Conservation (phyloP, 768 basidiomycete genomes). For the Boletus sensibilis region DNA sequence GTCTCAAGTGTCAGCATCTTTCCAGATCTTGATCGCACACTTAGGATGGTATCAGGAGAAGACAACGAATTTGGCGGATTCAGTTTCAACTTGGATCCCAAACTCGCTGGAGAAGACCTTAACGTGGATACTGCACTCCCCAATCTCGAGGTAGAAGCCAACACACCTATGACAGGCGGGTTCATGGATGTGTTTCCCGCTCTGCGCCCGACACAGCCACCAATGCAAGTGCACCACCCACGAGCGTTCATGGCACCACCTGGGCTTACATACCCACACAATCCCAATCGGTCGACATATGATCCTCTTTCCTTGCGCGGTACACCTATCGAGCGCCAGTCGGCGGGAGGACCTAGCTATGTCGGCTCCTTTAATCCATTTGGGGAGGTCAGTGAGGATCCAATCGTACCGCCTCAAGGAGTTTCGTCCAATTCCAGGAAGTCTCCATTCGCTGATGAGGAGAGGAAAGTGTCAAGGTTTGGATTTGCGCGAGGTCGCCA, state of each 20-base stretch:
- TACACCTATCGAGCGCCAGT: slow-evolving; percentile 45
- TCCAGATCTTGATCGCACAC: slow-evolving; percentile 85
- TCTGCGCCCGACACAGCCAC: slow-evolving; percentile 40
- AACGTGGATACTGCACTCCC: slow-evolving; percentile 43
- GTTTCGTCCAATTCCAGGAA: slow-evolving; percentile 34
- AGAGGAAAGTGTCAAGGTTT: slow-evolving; percentile 73
- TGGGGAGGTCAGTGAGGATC: slow-evolving; percentile 55
- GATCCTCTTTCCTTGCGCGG: slow-evolving; percentile 47
- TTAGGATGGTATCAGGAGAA: slow-evolving; percentile 65
- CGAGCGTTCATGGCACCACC: slow-evolving; percentile 49
- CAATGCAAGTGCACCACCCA: slow-evolving; percentile 21
- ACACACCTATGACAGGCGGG: slow-evolving; percentile 58
- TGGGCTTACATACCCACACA: slow-evolving; percentile 50
- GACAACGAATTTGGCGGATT: slow-evolving; percentile 67
- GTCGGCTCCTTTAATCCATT: slow-evolving; percentile 82
- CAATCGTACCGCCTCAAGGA: slow-evolving; percentile 29
- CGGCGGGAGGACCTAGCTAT: slow-evolving; percentile 52
- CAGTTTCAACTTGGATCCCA: slow-evolving; percentile 85
- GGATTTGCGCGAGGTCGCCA: slow-evolving; percentile 76
- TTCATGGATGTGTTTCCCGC: slow-evolving; percentile 73
- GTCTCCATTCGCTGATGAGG: slow-evolving; percentile 53
- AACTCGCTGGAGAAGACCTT: slow-evolving; percentile 51
- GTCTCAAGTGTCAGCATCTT: slow-evolving; percentile 59
- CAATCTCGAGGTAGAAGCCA: slow-evolving; percentile 48
- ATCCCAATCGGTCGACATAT: slow-evolving; percentile 51